Percentiles rank a stretch among this genome's conserved stretches.
Evolutionary conservation across 495 filamentous ascomycete genomes (phyloP).

Genomic region (Annulohypoxylon maeteangense): DNA sequence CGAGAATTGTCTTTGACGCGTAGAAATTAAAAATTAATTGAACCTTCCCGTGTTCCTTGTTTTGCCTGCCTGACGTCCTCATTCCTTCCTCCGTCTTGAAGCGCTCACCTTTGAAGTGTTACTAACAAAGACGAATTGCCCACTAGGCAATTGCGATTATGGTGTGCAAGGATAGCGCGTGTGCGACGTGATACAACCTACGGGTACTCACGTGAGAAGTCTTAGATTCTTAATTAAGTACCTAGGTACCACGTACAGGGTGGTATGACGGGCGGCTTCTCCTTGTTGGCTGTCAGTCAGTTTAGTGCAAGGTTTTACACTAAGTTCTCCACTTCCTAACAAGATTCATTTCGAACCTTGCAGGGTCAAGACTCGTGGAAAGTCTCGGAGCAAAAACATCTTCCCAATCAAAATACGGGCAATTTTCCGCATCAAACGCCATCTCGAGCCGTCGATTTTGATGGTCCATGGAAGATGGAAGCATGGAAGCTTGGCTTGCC

Average conservation of each 20-base stretch:
- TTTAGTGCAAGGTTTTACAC: slow-evolving; percentile 6
- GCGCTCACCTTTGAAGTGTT: background rate
- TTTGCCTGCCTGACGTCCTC: slow-evolving; percentile 22
- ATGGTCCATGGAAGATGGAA: background rate
- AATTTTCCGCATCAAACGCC: slow-evolving; percentile 39
- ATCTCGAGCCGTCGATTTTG: slow-evolving; percentile 9
- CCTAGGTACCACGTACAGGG: too few relatives aligned
- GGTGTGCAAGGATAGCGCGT: slow-evolving; percentile 7
- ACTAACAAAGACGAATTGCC: slow-evolving; percentile 6
- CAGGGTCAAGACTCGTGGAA: slow-evolving; percentile 16
- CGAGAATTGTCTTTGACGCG: slow-evolving; percentile 15
- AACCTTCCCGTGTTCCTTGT: background rate
- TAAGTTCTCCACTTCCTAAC: slow-evolving; percentile 20
- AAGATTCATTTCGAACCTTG: slow-evolving; percentile 30
- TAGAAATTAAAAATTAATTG: background rate
- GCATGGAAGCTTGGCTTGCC: slow-evolving; percentile 15
- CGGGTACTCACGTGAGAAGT: slow-evolving; percentile 39
- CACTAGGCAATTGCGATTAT: slow-evolving; percentile 5
- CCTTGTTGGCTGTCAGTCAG: background rate
- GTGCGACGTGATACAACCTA: slow-evolving; percentile 33
- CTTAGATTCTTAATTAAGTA: background rate
- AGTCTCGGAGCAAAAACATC: slow-evolving; percentile 22
- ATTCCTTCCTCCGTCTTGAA: background rate
- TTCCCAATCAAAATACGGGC: slow-evolving; percentile 36
- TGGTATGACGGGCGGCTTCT: background rate